These are phyloP conservation scores for Neurospora sp. DNA, from an alignment of 495 filamentous ascomycete genomes.

Conservation along the genomic window DNA sequence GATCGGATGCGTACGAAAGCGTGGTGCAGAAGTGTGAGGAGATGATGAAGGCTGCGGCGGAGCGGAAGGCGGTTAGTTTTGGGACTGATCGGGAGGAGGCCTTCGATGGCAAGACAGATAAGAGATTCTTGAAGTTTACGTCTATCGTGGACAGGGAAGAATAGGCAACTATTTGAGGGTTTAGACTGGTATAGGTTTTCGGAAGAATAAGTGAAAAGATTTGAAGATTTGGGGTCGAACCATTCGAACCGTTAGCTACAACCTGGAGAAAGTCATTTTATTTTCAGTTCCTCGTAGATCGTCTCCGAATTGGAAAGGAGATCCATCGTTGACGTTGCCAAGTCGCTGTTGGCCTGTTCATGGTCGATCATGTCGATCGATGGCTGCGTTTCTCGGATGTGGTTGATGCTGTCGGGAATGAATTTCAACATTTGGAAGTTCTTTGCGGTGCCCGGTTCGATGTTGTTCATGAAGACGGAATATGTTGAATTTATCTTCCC, in stretches of 20 bases:
- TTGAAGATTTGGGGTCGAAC: not conserved
- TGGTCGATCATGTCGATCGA: not conserved
- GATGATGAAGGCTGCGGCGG: conserved; percentile 6
- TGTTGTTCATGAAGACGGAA: not conserved
- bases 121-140: not conserved
- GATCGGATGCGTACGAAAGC: conserved; percentile 11
- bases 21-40: conserved; percentile 12
- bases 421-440: not conserved
- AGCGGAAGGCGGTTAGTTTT: conserved; percentile 12
- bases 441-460: not conserved
- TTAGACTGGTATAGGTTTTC: too few species aligned
- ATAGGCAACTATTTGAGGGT: not conserved
- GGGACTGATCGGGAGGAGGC: conserved; percentile 14
- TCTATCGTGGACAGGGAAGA: not conserved
- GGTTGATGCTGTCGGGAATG: not conserved
- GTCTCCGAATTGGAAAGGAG: not conserved
- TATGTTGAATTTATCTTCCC: not conserved
- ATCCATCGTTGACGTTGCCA: not conserved
- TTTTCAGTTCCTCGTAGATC: not conserved
- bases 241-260: not conserved
- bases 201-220: too few species aligned
- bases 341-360: not conserved
- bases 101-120: not conserved
- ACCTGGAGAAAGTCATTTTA: not conserved
- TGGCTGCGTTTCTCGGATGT: not conserved